Base-by-base conservation (phyloP, 352 stramenopile genomes). In the Phytophthora tentaculata region DNA sequence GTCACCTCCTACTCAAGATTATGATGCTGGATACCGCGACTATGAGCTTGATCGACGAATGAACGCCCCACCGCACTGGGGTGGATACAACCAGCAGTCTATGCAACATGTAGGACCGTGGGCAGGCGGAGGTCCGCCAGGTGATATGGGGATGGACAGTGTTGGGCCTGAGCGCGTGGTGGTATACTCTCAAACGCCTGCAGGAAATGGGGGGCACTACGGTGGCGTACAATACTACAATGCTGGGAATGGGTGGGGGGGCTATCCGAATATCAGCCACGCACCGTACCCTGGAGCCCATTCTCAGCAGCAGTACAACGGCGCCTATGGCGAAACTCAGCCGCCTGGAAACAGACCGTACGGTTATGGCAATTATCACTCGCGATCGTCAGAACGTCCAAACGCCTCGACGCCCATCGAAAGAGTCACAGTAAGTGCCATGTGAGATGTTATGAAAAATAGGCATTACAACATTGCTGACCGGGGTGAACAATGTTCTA, bases 161-260 rank as follows among this genome's bases (percentile, higher is more conserved):
- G 50, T 61, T 50, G 63, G 50, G 0, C 22, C 74, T 26, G 75
- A 83, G 50, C 75, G 75, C 5, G 64, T 80, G 29, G 75, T 80
- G 22, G 75, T 78, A 26, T 83, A 80, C 39, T 78, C 68, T 6
- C 67, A 74, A 22, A 60, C 64, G 7, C 63, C 59, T 13, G 20
- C 45, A 10, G 56, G 19, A 17, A 61, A 56, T 26, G 47, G 26
- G 7, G 55, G 22, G 6, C 41, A n/a, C 14, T 76, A 74, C 29
- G 45, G 59, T 54, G 58, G 55, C n/a, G 68, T 45, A 9, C 72
- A 74, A 29, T 64, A 67, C 59, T 71, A 71, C 62, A 69, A 67
- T 60, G 44, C 23, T 23, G 66, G 41, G 52, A 75, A 72, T 26
- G 43, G 35, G 23, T 79, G 67, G 71, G 54, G 54, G 26, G 41